These are phyloP conservation scores for Pezicula carpinea DNA, from an alignment of 2,329 filamentous ascomycete genomes.

Conservation along the genomic window DNA sequence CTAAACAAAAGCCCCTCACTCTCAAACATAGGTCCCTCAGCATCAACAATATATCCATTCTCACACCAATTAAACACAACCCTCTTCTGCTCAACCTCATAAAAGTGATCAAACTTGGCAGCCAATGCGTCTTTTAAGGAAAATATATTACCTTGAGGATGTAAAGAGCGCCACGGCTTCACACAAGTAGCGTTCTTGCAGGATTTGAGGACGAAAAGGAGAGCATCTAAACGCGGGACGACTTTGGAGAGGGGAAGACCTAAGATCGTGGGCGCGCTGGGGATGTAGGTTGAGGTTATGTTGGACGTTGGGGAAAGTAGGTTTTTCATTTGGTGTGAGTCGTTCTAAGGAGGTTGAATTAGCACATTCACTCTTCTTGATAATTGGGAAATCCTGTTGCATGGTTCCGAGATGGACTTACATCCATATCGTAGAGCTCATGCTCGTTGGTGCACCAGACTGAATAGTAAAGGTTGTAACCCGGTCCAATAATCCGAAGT, in stretches of 20 bases:
- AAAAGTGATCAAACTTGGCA: constrained; percentile 45
- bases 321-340: constrained; percentile 47
- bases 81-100: constrained; percentile 38
- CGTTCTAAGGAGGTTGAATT: constrained; percentile 30
- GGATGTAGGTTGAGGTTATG: constrained; percentile 25
- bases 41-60: constrained; percentile 47
- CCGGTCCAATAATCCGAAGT: constrained; percentile 35
- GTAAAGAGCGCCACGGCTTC: constrained; percentile 50
- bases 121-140: constrained; percentile 46
- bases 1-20: background rate
- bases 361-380: background rate
- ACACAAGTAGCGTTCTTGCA: constrained; percentile 49
- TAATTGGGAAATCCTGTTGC: background rate
- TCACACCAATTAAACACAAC: constrained; percentile 50
- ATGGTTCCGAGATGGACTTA: constrained; percentile 23
- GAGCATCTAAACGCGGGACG: constrained; percentile 47
- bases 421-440: constrained; percentile 59
- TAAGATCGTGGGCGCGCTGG: constrained; percentile 23
- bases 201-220: constrained; percentile 55
- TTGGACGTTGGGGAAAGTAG: constrained; percentile 29
- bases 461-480: constrained; percentile 58
- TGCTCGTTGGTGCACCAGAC: constrained; percentile 65
- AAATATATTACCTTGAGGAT: constrained; percentile 46
- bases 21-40: constrained; percentile 45
- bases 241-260: constrained; percentile 35